These are phyloP conservation scores for Copromyces sp. DNA, from an alignment of 495 filamentous ascomycete genomes.

Conservation along the genomic window DNA sequence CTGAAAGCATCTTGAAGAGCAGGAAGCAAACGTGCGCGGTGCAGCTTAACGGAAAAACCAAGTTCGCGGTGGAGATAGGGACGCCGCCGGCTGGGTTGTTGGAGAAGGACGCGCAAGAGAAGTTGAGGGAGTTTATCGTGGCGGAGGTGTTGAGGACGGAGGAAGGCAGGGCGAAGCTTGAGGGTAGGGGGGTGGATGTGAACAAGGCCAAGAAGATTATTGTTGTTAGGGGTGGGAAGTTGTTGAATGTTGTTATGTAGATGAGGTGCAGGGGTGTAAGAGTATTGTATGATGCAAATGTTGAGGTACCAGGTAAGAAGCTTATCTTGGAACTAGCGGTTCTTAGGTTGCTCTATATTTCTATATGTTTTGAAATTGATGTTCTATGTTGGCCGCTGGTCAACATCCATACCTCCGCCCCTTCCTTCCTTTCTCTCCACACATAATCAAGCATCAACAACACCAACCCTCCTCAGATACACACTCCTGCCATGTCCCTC, in stretches of 20 bases:
- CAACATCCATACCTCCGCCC: background rate
- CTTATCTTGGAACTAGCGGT: background rate
- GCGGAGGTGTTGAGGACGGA: slow-evolving; percentile 30
- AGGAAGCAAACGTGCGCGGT: slow-evolving; percentile 45
- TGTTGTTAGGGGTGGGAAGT: slow-evolving; percentile 40
- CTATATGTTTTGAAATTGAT: no score
- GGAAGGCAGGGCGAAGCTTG: slow-evolving; percentile 41
- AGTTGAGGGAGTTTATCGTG: slow-evolving; percentile 48
- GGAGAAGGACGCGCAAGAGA: slow-evolving; percentile 13
- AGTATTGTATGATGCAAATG: background rate
- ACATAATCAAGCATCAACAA: background rate
- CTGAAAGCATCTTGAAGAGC: slow-evolving; percentile 28
- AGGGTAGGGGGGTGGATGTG: slow-evolving; percentile 21
- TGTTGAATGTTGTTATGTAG: slow-evolving; percentile 49
- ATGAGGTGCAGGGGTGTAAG: background rate
- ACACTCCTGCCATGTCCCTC: slow-evolving; percentile 16
- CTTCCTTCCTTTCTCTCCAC: no score
- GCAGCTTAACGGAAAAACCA: slow-evolving; percentile 66
- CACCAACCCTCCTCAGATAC: background rate
- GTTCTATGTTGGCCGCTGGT: background rate
- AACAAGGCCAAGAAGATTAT: slow-evolving; percentile 39
- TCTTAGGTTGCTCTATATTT: background rate
- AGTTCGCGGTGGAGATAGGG: slow-evolving; percentile 51
- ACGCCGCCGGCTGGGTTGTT: slow-evolving; percentile 25
- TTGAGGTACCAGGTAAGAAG: background rate